phyloP scores from a whole-genome alignment of 371 early-diverging fungal species.

The Rhizopus delemar region DNA sequence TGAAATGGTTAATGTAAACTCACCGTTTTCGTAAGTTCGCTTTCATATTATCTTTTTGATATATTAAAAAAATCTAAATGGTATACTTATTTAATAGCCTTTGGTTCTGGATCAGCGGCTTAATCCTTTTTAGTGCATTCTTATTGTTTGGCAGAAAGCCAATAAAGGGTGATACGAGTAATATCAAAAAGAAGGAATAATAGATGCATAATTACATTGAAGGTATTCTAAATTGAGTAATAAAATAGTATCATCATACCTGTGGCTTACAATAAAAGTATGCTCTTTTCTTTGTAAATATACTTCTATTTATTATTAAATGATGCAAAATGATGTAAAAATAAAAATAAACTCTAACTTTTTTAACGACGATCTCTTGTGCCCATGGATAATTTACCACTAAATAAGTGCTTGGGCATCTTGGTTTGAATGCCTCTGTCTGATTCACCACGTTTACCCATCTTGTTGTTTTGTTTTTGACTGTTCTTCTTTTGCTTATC shows the following conservation, averaged over 20 bases:
- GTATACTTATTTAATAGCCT: slow-evolving; percentile 25
- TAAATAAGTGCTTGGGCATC: slow-evolving; percentile 97
- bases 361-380: slow-evolving; percentile 82
- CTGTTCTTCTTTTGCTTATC: slow-evolving; percentile 75
- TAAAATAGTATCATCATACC: too few relatives aligned
- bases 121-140: slow-evolving; percentile 12
- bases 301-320: slow-evolving; percentile 1
- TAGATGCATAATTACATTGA: too few relatives aligned
- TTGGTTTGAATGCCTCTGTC: slow-evolving; percentile 88
- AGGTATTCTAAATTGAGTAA: too few relatives aligned
- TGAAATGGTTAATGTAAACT: slow-evolving; percentile 30
- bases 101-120: slow-evolving; percentile 34
- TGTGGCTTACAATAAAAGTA: too few relatives aligned
- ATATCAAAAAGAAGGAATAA: too few relatives aligned
- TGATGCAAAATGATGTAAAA: slow-evolving; percentile 6
- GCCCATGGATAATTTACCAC: slow-evolving; percentile 87
- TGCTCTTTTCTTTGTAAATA: too few relatives aligned
- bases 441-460: slow-evolving; percentile 90
- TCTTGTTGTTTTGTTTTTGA: slow-evolving; percentile 72
- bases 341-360: not conserved
- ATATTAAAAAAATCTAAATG: not conserved
- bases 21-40: slow-evolving; percentile 35
- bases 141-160: slow-evolving; percentile 8
- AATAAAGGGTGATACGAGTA: too few relatives aligned
- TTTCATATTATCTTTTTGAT: not conserved